Conservation (phyloP, 2,329 filamentous ascomycete species). For the Sporothrix mexicana region DNA sequence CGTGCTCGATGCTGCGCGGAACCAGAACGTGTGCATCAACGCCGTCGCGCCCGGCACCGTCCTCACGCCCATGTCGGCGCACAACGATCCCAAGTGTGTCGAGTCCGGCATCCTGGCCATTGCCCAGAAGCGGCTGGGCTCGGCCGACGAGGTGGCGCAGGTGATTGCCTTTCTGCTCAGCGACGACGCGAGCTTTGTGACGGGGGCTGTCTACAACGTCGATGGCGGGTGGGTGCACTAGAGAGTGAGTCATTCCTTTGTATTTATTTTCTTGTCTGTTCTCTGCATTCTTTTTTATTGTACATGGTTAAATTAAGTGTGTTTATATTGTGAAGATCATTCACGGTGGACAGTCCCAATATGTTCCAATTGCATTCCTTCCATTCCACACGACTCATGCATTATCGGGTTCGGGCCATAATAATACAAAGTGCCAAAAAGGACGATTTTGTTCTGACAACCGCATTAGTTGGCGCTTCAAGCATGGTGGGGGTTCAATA, state of each 20-base stretch:
- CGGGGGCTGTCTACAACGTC: not conserved
- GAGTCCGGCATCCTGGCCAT: not conserved
- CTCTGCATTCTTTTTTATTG: not conserved
- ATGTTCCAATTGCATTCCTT: no score
- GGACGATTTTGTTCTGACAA: no score
- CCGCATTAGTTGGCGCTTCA: no score
- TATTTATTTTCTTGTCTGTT: no score
- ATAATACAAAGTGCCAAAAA: no score
- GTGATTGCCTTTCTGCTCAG: not conserved
- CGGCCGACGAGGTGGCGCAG: not conserved
- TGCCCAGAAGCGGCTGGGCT: not conserved
- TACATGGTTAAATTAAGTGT: no score
- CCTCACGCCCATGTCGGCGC: not conserved
- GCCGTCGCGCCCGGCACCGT: not conserved
- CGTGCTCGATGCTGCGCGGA: conserved; percentile 39
- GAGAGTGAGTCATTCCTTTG: no score
- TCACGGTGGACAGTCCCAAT: no score
- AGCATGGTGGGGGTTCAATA: no score
- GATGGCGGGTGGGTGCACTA: not conserved
- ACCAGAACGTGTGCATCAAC: not conserved
- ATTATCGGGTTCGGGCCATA: no score
- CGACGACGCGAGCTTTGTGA: not conserved
- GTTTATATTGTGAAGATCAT: no score
- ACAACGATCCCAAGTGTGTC: not conserved
- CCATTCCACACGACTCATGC: no score